Evolutionary conservation across 129 eudicot genomes (phyloP), one percentile per base, ranked within the genome.

Genomic region (Calendula officinalis): DNA sequence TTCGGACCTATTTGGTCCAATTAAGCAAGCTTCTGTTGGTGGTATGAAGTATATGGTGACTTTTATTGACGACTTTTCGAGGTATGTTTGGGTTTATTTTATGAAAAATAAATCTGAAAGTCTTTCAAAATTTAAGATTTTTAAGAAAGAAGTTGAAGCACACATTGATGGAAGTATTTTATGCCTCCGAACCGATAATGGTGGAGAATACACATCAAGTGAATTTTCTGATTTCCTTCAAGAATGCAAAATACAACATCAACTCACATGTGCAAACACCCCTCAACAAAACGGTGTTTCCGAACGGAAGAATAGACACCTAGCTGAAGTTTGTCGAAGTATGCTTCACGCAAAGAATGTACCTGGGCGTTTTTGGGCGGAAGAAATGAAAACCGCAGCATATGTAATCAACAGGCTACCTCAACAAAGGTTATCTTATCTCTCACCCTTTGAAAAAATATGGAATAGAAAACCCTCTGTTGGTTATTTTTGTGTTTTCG

Each of bases 221-320:
- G 37, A 27, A 2, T 53, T 53, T 5, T 5, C 36, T 17, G 6
- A 53, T 5, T 53, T 5, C 27, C 36, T 53, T 5, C 7, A 27
- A 9, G 59, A 22, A 9, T 2, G 5, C 27, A 53, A 30, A 7
- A 30, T 53, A 22, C 3, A 17, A 34, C 22, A 2, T 5, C 44
- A 56, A 9, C 30, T 52, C 3, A 52, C 58, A 17, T 52, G 58
- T 16, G 3, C 58, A 6, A 52, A 52, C n/a, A 52, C 58, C 5
- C 58, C 58, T 4, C 35, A 30, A 53, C 59, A 53, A 53, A 53
- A 53, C n/a, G 17, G 51, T n/a, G 52, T 46, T 10, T 46, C 17
- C n/a, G 22, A n/a, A n/a, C n/a, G n/a, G n/a, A n/a, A n/a, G n/a
- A n/a, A n/a, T n/a, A n/a, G n/a, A n/a, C n/a, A n/a, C n/a, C n/a